These are phyloP conservation scores for Barnettozyma botsteinii DNA, from an alignment of 805 yeast species.

Conservation along the genomic window DNA sequence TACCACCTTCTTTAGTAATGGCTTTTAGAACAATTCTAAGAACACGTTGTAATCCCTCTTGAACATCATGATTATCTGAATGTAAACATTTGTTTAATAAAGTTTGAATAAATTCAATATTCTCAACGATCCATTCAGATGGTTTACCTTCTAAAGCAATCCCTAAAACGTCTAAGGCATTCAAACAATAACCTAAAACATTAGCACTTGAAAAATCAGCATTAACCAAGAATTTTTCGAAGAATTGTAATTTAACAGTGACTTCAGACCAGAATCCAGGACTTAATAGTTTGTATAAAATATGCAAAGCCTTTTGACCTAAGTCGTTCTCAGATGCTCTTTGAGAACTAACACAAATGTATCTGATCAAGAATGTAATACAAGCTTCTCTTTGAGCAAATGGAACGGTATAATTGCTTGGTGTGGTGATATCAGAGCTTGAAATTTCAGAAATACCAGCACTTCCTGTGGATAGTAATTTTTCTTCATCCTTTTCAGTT, in stretches of 20 bases:
- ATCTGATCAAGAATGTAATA: slow-evolving; percentile 80
- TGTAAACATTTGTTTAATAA: slow-evolving; percentile 76
- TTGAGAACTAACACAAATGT: slow-evolving; percentile 80
- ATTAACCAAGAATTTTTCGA: slow-evolving; percentile 79
- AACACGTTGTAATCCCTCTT: slow-evolving; percentile 75
- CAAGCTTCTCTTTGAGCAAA: slow-evolving; percentile 83
- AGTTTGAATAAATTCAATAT: slow-evolving; percentile 61
- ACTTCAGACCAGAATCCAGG: slow-evolving; percentile 83
- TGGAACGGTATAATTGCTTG: slow-evolving; percentile 56
- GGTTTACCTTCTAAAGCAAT: slow-evolving; percentile 77
- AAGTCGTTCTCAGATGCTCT: slow-evolving; percentile 78
- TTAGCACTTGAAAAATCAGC: slow-evolving; percentile 68
- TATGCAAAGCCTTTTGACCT: slow-evolving; percentile 76
- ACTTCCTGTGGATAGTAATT: slow-evolving; percentile 10
- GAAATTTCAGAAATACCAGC: slow-evolving; percentile 17
- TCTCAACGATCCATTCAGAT: slow-evolving; percentile 71
- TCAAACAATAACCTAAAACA: slow-evolving; percentile 72
- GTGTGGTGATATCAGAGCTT: slow-evolving; percentile 37
- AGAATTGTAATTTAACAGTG: slow-evolving; percentile 76
- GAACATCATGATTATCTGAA: slow-evolving; percentile 81
- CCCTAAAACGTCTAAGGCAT: slow-evolving; percentile 84
- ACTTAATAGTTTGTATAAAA: slow-evolving; percentile 65
- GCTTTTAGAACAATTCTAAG: slow-evolving; percentile 65
- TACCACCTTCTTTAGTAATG: slow-evolving; percentile 40
- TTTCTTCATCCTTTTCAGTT: slow-evolving; percentile 25